Conservation (phyloP, 2,329 filamentous ascomycete species). For the Pseudocercospora macadamiae region DNA sequence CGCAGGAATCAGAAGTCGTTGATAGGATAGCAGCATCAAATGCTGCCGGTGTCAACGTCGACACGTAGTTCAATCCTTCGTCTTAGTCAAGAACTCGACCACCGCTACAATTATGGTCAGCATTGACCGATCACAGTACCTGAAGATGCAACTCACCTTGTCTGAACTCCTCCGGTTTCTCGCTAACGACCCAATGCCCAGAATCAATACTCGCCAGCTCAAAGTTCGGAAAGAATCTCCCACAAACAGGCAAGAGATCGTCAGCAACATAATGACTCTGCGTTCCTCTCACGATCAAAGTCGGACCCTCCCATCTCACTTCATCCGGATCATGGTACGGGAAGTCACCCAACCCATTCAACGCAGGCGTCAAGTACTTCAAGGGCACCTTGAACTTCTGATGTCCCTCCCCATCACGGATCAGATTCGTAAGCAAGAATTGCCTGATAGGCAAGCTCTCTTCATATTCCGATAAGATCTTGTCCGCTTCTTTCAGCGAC, state of each 20-base stretch:
- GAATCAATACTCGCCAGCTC: slow-evolving; percentile 72
- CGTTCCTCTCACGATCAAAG: slow-evolving; percentile 79
- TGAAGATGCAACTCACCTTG: slow-evolving; percentile 57
- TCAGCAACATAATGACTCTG: slow-evolving; percentile 78
- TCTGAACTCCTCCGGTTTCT: slow-evolving; percentile 78
- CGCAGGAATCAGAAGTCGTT: too few relatives aligned
- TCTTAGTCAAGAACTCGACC: slow-evolving; percentile 63
- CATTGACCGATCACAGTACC: slow-evolving; percentile 4
- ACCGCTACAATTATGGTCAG: slow-evolving; percentile 53
- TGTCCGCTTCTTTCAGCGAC: slow-evolving; percentile 76
- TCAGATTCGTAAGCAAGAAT: slow-evolving; percentile 86
- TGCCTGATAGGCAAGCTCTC: slow-evolving; percentile 76
- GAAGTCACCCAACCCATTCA: slow-evolving; percentile 84
- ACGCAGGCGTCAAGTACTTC: slow-evolving; percentile 64
- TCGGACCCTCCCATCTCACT: slow-evolving; percentile 71
- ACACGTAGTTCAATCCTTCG: slow-evolving; percentile 43
- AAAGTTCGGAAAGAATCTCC: slow-evolving; percentile 80
- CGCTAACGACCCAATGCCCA: slow-evolving; percentile 89
- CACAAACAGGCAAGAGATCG: slow-evolving; percentile 76
- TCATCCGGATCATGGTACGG: slow-evolving; percentile 76
- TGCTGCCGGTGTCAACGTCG: not conserved
- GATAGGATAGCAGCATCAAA: too few relatives aligned
- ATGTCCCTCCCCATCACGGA: slow-evolving; percentile 58
- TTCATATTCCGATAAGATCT: slow-evolving; percentile 75
- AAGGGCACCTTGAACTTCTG: slow-evolving; percentile 82